Evolutionary conservation across 2,329 filamentous ascomycete species (phyloP), one percentile per base, ranked within the genome.

Genomic region (Penicillium sp.): DNA sequence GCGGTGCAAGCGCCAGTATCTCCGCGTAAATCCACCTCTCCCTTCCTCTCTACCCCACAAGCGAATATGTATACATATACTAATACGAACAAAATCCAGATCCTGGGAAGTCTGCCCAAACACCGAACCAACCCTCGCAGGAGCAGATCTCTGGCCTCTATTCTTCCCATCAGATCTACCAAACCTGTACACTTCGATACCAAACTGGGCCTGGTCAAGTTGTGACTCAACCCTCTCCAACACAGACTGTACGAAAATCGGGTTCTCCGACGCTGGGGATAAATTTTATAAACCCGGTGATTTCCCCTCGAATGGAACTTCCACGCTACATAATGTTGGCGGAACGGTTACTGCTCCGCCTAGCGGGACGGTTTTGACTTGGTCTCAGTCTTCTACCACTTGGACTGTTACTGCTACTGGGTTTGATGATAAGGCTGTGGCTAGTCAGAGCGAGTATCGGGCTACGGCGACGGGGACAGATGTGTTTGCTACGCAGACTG

Each of bases 341-440:
- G 66, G 68, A 2, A 64, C 67, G 1, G 58, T 74, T 10, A 69
- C 68, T 0, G 60, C 64, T 3, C 71, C 72, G 1, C 68, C 71
- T 1, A 68, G 63, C 17, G 70, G 72, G 12, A 63, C 62, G 0
- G 65, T 72, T 0, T 65, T 74, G 26, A 65, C 63, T 6, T 75
- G 72, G 60, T 69, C 67, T 0, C 68, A 73, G 62, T 48, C 42
- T 48, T 68, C 49, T 33, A 56, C 46, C 36, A 62, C 67, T 6
- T 74, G 68, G 45, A 73, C 70, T 1, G 71, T 75, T 37, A 69
- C 68, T 0, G 73, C 71, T 36, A 68, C 63, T 21, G 56, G 62
- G 45, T 60, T 59, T 45, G 56, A 64, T 40, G n/a, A 18, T 2
- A 60, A 60, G 46, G 57, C 56, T 37, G 62, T 63, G 37, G 49